Percentiles rank a stretch among this genome's conserved stretches.
These are phyloP conservation scores for Stygiomarasmius scandens DNA, from an alignment of 1,284 basidiomycete species.

Conservation along the genomic window DNA sequence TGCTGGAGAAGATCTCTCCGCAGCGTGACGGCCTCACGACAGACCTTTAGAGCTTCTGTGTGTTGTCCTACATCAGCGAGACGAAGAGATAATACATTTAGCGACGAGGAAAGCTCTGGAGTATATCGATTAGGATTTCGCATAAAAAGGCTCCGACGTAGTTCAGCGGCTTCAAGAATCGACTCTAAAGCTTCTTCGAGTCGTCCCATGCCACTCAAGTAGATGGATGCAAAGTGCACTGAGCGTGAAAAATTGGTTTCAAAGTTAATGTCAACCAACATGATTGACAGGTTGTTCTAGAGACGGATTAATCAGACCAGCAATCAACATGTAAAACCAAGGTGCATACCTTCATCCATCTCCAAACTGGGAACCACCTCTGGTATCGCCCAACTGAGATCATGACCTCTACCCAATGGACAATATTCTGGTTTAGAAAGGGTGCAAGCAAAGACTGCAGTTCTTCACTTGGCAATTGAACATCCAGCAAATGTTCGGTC, in stretches of 20 bases:
- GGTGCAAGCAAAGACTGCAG: not conserved
- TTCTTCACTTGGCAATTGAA: not conserved
- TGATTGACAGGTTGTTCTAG: not conserved
- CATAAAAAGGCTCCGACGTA: not conserved
- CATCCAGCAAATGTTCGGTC: slow-evolving; percentile 5
- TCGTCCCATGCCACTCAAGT: not conserved
- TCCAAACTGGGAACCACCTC: not conserved
- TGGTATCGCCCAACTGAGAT: slow-evolving; percentile 3
- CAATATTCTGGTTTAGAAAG: slow-evolving; percentile 1
- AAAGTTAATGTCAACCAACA: not conserved
- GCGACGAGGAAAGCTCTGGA: not conserved
- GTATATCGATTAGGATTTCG: not conserved
- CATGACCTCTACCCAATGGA: slow-evolving; percentile 9
- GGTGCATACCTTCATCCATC: not conserved
- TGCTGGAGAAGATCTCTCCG: not conserved
- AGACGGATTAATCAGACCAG: not conserved
- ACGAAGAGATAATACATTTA: slow-evolving; percentile 5
- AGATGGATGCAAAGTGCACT: not conserved
- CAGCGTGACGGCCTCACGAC: slow-evolving; percentile 1
- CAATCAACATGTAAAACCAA: not conserved
- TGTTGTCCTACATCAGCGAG: not conserved
- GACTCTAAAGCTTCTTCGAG: slow-evolving; percentile 6
- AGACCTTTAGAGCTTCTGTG: slow-evolving; percentile 6
- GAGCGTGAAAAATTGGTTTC: not conserved
- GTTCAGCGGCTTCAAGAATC: slow-evolving; percentile 1